Percentiles rank a stretch among this genome's conserved stretches.
These are phyloP conservation scores for Tricholoma sp. DNA, from an alignment of 768 basidiomycete species.

Conservation along the genomic window DNA sequence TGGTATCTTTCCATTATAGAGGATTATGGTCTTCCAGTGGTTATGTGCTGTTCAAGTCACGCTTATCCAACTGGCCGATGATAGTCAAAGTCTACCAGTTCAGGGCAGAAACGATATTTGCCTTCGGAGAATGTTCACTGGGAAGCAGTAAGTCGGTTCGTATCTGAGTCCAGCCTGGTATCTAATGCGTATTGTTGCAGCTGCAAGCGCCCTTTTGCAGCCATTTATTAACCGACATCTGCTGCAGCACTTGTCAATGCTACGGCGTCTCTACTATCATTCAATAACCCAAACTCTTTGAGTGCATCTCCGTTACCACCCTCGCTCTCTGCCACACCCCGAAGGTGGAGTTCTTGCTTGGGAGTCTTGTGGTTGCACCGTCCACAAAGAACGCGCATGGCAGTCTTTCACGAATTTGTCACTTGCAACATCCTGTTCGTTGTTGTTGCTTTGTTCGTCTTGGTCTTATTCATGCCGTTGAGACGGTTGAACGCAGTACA, in stretches of 20 bases:
- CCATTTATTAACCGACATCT: constrained; percentile 93
- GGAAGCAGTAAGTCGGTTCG: constrained; percentile 44
- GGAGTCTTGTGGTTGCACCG: constrained; percentile 90
- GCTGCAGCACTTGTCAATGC: constrained; percentile 68
- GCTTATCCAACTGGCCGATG: constrained; percentile 9
- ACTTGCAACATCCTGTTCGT: constrained; percentile 78
- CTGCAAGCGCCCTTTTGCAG: constrained; percentile 83
- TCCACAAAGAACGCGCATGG: constrained; percentile 60
- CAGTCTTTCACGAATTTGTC: constrained; percentile 86
- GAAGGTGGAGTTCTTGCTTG: constrained; percentile 73
- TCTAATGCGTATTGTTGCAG: constrained; percentile 30
- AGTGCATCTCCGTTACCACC: constrained; percentile 15
- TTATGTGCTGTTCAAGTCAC: constrained; percentile 8
- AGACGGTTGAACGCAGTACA: constrained; percentile 66
- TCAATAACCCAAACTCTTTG: constrained; percentile 10
- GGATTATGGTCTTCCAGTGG: constrained; percentile 13
- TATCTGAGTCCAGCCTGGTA: not conserved
- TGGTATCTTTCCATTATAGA: constrained; percentile 5
- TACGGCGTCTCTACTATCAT: constrained; percentile 18
- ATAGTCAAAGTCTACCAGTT: constrained; percentile 5
- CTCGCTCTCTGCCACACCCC: constrained; percentile 15
- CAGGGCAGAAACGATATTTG: constrained; percentile 22
- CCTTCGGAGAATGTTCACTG: constrained; percentile 53
- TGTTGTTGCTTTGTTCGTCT: constrained; percentile 55
- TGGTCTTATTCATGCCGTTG: constrained; percentile 65